These are phyloP conservation scores for Suhomyces emberorum DNA, from an alignment of 805 yeast genomes.

Conservation along the genomic window DNA sequence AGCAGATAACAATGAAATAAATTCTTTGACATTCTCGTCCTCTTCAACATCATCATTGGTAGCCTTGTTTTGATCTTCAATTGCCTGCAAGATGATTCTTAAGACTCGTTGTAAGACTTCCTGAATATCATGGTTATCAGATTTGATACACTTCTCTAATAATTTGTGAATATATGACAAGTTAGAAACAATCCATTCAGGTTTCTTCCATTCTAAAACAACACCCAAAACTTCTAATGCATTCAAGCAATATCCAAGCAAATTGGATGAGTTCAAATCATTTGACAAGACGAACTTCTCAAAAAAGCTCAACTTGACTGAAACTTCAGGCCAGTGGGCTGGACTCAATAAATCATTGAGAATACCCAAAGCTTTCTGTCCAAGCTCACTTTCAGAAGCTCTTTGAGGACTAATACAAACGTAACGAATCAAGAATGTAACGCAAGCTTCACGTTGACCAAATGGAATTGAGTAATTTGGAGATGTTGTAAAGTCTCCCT, in stretches of 20 bases:
- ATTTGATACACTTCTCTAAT: slow-evolving; percentile 74
- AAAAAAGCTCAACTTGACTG: slow-evolving; percentile 81
- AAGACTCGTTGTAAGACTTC: slow-evolving; percentile 77
- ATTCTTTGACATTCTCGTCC: slow-evolving; percentile 57
- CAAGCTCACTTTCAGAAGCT: slow-evolving; percentile 78
- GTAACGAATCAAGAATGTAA: slow-evolving; percentile 82
- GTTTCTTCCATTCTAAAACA: slow-evolving; percentile 71
- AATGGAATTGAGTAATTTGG: slow-evolving; percentile 62
- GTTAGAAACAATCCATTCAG: slow-evolving; percentile 77
- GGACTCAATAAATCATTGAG: slow-evolving; percentile 70
- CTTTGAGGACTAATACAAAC: slow-evolving; percentile 83
- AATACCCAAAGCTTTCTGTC: slow-evolving; percentile 77
- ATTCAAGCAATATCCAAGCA: slow-evolving; percentile 78
- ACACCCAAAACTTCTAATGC: slow-evolving; percentile 87
- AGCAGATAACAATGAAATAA: slow-evolving; percentile 56
- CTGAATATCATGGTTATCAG: slow-evolving; percentile 84
- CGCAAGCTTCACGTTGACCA: slow-evolving; percentile 82
- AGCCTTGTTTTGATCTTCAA: slow-evolving; percentile 39
- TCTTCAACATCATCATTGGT: slow-evolving; percentile 44
- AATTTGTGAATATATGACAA: slow-evolving; percentile 66
- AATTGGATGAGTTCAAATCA: slow-evolving; percentile 65
- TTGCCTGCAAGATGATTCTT: slow-evolving; percentile 63
- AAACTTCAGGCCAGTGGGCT: slow-evolving; percentile 81
- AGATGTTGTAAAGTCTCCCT: slow-evolving; percentile 38
- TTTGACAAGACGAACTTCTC: slow-evolving; percentile 81